Percentiles rank a stretch among this genome's conserved stretches.
Evolutionary conservation across 345 rosid genomes (phyloP).

Genomic region (Hibiscus tridactylites): DNA sequence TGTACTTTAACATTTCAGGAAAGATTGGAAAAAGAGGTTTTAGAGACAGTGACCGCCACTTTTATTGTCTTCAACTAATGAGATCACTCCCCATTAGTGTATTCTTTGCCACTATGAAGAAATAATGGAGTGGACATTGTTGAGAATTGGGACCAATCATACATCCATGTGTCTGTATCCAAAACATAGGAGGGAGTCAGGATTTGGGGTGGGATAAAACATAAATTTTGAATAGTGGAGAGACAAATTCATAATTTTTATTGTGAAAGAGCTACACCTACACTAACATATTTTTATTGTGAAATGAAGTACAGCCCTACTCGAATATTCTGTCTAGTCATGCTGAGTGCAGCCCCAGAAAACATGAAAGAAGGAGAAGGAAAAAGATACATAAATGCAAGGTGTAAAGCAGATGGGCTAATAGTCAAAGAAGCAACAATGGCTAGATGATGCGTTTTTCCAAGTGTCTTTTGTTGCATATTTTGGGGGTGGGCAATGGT

Average conservation of each 20-base stretch:
- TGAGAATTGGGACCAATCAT: conserved; percentile 13
- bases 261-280: background rate
- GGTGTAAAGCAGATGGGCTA: conserved; percentile 7
- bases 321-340: background rate
- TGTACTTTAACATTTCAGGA: background rate
- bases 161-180: background rate
- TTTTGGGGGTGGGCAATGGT: background rate
- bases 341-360: background rate
- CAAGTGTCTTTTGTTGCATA: conserved; percentile 3
- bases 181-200: too few species aligned
- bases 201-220: too few species aligned
- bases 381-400: conserved; percentile 6
- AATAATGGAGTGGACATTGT: conserved; percentile 4
- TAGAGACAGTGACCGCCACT: background rate
- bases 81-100: background rate
- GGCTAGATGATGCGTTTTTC: background rate
- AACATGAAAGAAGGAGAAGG: background rate
- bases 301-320: background rate
- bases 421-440: conserved; percentile 5
- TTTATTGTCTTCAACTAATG: background rate
- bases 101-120: background rate
- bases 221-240: too few species aligned
- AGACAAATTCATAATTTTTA: too few species aligned
- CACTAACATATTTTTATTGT: background rate
- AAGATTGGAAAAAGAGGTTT: background rate